Base-by-base conservation (phyloP, 78 protist genomes). In the Dictyostelium purpureum region DNA sequence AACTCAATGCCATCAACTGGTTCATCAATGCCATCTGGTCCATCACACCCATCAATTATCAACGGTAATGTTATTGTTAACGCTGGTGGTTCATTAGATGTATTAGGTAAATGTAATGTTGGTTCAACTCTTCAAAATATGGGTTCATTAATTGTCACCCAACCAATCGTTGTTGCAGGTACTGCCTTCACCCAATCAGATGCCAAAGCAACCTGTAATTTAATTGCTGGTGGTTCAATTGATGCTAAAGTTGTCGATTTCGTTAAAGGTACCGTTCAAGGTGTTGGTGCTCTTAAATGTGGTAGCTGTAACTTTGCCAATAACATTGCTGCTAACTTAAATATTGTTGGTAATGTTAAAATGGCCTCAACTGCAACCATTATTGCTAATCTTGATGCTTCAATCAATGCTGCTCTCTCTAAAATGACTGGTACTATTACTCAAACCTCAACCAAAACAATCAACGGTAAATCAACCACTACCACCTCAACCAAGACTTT, bases 221-320 rank as follows among this genome's bases (percentile, higher is more conserved):
- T 81, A 56, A 35, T 49, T 43, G 89, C 79, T 52, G 89, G 79
- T 81, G 89, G 79, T 69, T 26, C 31, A 6, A 81, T 81, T 73
- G 77, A 71, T 31, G 35, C 56, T 0, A 81, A 81, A 61, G 40
- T 21, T 7, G 19, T 81, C 26, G 70, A 81, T 33, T 69, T 81
- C 26, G 47, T 33, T 10, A 24, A 66, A 24, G 89, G 89, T 81
- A 40, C 70, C 0, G n/a, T 81, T 33, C 56, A 81, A 42, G 89
- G 89, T 81, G 89, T 81, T 31, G 89, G 89, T 81, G 63, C 77
- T 28, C 77, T 81, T 66, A 69, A 66, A 66, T 67, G 89, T 52
- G 79, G 71, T 52, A 67, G 69, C 1, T 81, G 89, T 38, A 81
- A 66, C 56, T 40, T 81, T 19, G 89, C 78, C 52, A 81, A 81